Evolutionary conservation across 495 filamentous ascomycete species (phyloP).

Genomic region (Ascobolus immersus): DNA sequence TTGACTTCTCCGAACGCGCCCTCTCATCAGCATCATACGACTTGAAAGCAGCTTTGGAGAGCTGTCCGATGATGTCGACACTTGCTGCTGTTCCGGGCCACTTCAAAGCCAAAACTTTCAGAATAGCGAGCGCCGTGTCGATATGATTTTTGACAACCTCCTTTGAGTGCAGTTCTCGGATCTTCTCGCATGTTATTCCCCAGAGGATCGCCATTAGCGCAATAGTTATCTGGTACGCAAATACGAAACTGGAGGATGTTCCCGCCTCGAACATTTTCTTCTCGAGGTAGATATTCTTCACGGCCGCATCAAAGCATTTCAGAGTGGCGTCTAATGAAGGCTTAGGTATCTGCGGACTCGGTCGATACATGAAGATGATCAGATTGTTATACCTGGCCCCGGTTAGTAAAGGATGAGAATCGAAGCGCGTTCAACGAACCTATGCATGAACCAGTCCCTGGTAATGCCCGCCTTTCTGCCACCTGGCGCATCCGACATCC

Average conservation of each 20-base stretch:
- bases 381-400: constrained; percentile 44
- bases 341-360: constrained; percentile 69
- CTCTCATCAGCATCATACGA: constrained; percentile 44
- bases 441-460: constrained; percentile 26
- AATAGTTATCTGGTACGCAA: constrained; percentile 65
- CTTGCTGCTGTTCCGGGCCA: constrained; percentile 83
- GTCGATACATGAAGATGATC: constrained; percentile 57
- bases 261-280: constrained; percentile 45
- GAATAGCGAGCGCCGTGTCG: constrained; percentile 42
- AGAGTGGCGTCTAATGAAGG: constrained; percentile 48
- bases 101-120: constrained; percentile 46
- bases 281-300: constrained; percentile 53
- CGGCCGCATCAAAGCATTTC: constrained; percentile 56
- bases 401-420: constrained; percentile 3
- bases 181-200: constrained; percentile 60
- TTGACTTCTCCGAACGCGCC: too few species aligned
- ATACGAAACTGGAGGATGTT: constrained; percentile 74
- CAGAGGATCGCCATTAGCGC: constrained; percentile 69
- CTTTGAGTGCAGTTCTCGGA: constrained; percentile 39
- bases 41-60: constrained; percentile 59
- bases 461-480: constrained; percentile 39
- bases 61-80: constrained; percentile 46
- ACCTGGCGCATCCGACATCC: constrained; percentile 36
- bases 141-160: constrained; percentile 49
- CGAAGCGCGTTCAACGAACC: constrained; percentile 40